Percentiles rank a stretch among this genome's conserved stretches.
These are phyloP conservation scores for Leishmania gerbilli DNA, from an alignment of 208 protist species.

Conservation along the genomic window DNA sequence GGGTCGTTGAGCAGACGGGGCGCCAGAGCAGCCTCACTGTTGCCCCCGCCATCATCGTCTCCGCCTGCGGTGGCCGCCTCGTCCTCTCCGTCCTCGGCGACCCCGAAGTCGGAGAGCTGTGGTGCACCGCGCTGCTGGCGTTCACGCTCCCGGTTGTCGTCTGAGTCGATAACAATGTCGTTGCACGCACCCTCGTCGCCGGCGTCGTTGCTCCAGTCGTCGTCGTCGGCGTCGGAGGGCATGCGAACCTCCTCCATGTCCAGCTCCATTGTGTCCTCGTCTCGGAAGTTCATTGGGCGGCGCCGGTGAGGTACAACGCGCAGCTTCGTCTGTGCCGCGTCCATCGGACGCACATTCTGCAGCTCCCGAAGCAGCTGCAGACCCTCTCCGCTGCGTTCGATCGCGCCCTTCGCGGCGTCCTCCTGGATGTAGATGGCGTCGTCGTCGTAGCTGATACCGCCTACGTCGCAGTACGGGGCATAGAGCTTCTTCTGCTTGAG, in stretches of 20 bases:
- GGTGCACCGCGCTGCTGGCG: neutral
- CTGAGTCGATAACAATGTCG: slow-evolving; percentile 28
- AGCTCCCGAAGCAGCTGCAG: slow-evolving; percentile 82
- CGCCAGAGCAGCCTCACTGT: slow-evolving; percentile 37
- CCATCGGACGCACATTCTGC: slow-evolving; percentile 74
- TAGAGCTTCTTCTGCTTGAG: slow-evolving; percentile 97
- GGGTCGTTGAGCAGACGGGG: slow-evolving; percentile 65
- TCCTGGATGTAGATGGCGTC: slow-evolving; percentile 98
- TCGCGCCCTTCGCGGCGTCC: slow-evolving; percentile 74
- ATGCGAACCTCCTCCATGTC: slow-evolving; percentile 58
- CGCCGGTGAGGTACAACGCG: slow-evolving; percentile 47
- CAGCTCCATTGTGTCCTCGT: slow-evolving; percentile 88
- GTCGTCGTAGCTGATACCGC: slow-evolving; percentile 98
- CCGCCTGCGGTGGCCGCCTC: slow-evolving; percentile 40
- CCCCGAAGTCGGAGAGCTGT: slow-evolving; percentile 31
- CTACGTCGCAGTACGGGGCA: slow-evolving; percentile 98
- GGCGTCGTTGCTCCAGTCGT: slow-evolving; percentile 32
- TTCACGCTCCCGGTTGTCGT: slow-evolving; percentile 13
- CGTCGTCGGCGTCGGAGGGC: slow-evolving; percentile 38
- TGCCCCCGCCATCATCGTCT: slow-evolving; percentile 35
- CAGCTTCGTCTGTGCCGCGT: slow-evolving; percentile 49
- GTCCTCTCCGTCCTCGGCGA: slow-evolving; percentile 24
- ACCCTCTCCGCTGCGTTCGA: slow-evolving; percentile 87
- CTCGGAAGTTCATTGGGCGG: slow-evolving; percentile 73
- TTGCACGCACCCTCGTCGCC: slow-evolving; percentile 16